Evolutionary conservation across 208 protist species (phyloP).

Genomic region (Trypanosoma melophagium): DNA sequence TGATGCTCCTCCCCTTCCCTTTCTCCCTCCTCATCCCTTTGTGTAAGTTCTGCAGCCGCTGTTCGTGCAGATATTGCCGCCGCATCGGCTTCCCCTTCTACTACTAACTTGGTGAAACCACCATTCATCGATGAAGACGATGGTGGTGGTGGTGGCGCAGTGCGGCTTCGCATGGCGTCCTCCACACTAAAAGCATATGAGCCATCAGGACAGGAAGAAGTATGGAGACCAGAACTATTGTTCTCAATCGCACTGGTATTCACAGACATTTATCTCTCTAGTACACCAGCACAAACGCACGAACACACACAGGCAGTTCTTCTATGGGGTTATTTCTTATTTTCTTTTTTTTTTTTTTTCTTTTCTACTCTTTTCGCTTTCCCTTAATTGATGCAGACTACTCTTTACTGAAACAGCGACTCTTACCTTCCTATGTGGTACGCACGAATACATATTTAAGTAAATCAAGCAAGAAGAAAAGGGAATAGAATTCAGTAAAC

Average conservation of each 20-base stretch:
- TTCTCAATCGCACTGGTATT: slow-evolving; percentile 19
- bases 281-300: too few relatives aligned
- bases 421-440: neutral
- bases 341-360: neutral
- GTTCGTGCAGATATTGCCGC: slow-evolving; percentile 20
- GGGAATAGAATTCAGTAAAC: too few relatives aligned
- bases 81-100: slow-evolving; percentile 19
- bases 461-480: too few relatives aligned
- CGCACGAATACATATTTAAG: too few relatives aligned
- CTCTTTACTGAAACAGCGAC: neutral
- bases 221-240: neutral
- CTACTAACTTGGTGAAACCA: neutral
- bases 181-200: slow-evolving; percentile 8
- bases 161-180: slow-evolving; percentile 8
- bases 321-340: neutral
- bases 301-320: too few relatives aligned
- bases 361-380: neutral
- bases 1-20: neutral
- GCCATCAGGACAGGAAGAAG: slow-evolving; percentile 4
- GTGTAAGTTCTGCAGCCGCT: neutral
- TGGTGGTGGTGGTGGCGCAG: slow-evolving; percentile 26
- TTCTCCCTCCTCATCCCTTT: neutral
- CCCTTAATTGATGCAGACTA: neutral
- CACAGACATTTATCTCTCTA: slow-evolving; percentile 12
- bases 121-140: slow-evolving; percentile 27